Evolutionary conservation across 106 monocot species (phyloP).

Genomic region (Phalaenopsis equestris): DNA sequence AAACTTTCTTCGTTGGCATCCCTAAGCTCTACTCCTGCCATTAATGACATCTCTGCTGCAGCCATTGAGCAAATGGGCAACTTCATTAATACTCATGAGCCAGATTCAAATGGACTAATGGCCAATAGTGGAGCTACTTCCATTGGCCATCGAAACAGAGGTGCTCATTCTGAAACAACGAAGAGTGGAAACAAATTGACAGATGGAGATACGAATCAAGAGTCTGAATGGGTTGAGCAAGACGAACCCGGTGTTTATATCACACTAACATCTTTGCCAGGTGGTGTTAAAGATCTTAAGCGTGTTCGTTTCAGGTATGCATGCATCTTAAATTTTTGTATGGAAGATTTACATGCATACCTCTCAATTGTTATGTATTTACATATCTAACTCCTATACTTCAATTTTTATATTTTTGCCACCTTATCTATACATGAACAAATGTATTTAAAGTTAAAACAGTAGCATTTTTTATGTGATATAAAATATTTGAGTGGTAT

Average conservation of each 20-base stretch:
- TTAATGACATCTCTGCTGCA: slow-evolving; percentile 41
- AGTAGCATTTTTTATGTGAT: too few relatives aligned
- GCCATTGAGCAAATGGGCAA: slow-evolving; percentile 31
- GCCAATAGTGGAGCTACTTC: slow-evolving; percentile 35
- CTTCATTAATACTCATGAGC: slow-evolving; percentile 22
- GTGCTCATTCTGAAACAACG: slow-evolving; percentile 13
- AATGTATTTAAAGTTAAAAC: too few relatives aligned
- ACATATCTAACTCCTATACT: too few relatives aligned
- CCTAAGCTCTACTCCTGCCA: slow-evolving; percentile 30
- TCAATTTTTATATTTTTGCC: too few relatives aligned
- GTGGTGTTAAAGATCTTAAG: slow-evolving; percentile 80
- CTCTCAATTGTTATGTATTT: too few relatives aligned
- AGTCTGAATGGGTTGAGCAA: slow-evolving; percentile 94
- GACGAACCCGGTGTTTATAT: slow-evolving; percentile 98
- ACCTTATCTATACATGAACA: too few relatives aligned
- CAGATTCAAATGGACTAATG: slow-evolving; percentile 38
- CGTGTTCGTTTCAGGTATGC: slow-evolving; percentile 91
- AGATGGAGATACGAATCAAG: slow-evolving; percentile 46
- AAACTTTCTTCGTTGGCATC: slow-evolving; percentile 48
- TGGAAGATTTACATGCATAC: too few relatives aligned
- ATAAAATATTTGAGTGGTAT: too few relatives aligned
- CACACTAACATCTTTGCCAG: slow-evolving; percentile 76
- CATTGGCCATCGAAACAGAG: slow-evolving; percentile 12
- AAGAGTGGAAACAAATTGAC: slow-evolving; percentile 48
- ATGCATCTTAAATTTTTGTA: not conserved